These are phyloP conservation scores for slime mould (Dictyostelium discoideum) DNA, from an alignment of 78 protist species.

Conservation along the genomic window DNA sequence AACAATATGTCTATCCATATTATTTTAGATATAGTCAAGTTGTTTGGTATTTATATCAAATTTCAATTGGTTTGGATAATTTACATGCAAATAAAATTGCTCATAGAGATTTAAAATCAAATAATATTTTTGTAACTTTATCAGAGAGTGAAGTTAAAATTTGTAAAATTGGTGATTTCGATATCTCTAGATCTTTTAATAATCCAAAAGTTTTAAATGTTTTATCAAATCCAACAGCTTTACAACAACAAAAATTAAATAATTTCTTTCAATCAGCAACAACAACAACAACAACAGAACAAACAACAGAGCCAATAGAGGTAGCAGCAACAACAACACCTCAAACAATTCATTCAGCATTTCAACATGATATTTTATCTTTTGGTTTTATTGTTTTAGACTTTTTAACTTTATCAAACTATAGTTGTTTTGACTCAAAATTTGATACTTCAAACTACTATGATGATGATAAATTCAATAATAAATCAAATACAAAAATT, in stretches of 20 bases:
- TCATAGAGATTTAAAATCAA: constrained; percentile 8
- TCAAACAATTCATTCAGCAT: neutral
- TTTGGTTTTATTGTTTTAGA: constrained; percentile 10
- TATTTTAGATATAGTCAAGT: constrained; percentile 1
- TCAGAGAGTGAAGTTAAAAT: neutral
- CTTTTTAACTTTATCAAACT: neutral
- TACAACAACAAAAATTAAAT: neutral
- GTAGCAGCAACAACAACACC: neutral
- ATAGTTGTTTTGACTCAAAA: neutral
- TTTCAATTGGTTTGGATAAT: constrained; percentile 12
- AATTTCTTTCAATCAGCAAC: neutral
- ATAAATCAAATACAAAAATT: neutral
- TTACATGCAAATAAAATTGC: neutral
- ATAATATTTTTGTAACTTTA: constrained; percentile 16
- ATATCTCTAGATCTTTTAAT: constrained; percentile 10
- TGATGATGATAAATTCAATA: neutral
- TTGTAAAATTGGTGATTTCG: constrained; percentile 38
- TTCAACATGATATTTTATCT: constrained; percentile 12
- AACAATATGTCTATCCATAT: neutral
- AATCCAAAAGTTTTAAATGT: neutral
- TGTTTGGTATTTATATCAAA: constrained; percentile 3
- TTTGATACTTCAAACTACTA: neutral
- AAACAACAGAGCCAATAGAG: neutral
- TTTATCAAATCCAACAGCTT: neutral
- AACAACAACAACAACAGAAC: neutral